phyloP scores from a whole-genome alignment of 768 basidiomycete genomes.

The Naganishia friedmannii region DNA sequence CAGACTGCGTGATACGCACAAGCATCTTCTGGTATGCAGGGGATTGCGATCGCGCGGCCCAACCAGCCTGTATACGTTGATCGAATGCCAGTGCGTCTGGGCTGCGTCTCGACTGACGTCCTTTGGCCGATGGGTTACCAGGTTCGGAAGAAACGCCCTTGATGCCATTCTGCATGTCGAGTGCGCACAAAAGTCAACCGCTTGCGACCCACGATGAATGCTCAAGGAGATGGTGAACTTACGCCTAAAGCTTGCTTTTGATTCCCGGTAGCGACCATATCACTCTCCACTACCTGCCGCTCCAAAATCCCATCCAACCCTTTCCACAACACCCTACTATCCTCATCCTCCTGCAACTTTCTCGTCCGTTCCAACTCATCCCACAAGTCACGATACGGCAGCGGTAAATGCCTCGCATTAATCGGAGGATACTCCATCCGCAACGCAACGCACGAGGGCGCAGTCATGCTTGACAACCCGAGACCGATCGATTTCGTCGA shows the following conservation, averaged over 20 bases:
- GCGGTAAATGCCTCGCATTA: constrained; percentile 75
- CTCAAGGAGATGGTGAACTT: not conserved
- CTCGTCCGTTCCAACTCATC: constrained; percentile 72
- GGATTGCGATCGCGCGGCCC: constrained; percentile 64
- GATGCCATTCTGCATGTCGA: not conserved
- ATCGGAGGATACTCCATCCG: constrained; percentile 56
- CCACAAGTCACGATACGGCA: constrained; percentile 84
- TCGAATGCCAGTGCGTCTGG: constrained; percentile 37
- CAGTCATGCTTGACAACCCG: constrained; percentile 18
- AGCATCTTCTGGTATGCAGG: constrained; percentile 82
- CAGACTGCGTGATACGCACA: constrained; percentile 56
- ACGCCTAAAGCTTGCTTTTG: not conserved
- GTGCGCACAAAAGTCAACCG: too few species aligned
- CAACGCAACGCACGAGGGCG: constrained; percentile 51
- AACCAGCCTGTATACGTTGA: constrained; percentile 62
- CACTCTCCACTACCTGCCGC: not conserved
- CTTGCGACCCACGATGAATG: too few species aligned
- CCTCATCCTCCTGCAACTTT: constrained; percentile 62
- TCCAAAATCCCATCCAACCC: constrained; percentile 65
- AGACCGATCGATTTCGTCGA: constrained; percentile 10
- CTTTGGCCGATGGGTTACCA: not conserved
- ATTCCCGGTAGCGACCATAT: not conserved
- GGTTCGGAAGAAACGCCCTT: not conserved
- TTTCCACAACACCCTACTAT: constrained; percentile 70
- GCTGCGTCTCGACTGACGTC: not conserved